Base-by-base conservation (phyloP, 441 rosid genomes). In the Mallotus repandus region DNA sequence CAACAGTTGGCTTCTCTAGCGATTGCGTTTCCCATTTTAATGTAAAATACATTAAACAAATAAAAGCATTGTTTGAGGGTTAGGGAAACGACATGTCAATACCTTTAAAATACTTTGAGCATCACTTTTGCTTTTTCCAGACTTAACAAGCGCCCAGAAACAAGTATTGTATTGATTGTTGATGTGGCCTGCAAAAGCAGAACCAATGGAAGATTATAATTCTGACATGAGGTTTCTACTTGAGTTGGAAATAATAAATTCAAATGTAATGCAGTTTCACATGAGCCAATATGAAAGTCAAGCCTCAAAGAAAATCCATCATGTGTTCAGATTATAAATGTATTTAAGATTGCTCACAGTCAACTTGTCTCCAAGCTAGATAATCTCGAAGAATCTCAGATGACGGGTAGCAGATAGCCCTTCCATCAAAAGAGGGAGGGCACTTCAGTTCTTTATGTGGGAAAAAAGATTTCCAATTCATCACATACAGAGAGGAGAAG, bases 311-410 rank as follows among this genome's bases (percentile, higher is more conserved):
- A 66, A 38, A 58, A 66, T 48, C 5, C 15, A 12, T 15, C 4
- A 9, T 18, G 32, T 43, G 9, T 0, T 8, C 5, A 68, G 62
- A 62, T 46, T 10, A 38, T 14, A 56, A 54, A n/a, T 32, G 29
- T 56, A 49, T 25, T n/a, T 11, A 32, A 21, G 60, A 60, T 52
- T 62, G 87, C 99, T 93, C 78, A 95, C 99, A 95, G 80, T 95
- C 99, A 77, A 93, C 98, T 89, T 95, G 98, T 81, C 99, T 86
- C 99, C 99, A 93, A 15, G 98, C 86, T 61, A 93, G 80, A 86
- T 95, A 95, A 84, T 95, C 95, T 77, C 74, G 84, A 74, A 95
- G 89, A 78, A 91, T 90, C 75, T 89, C 84, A 67, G 81, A 60
- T 54, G 97, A 87, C 53, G 98, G 99, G 75, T 95, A 93, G 82